phyloP scores from a whole-genome alignment of 768 basidiomycete genomes.

The Boletus subcaerulescens region DNA sequence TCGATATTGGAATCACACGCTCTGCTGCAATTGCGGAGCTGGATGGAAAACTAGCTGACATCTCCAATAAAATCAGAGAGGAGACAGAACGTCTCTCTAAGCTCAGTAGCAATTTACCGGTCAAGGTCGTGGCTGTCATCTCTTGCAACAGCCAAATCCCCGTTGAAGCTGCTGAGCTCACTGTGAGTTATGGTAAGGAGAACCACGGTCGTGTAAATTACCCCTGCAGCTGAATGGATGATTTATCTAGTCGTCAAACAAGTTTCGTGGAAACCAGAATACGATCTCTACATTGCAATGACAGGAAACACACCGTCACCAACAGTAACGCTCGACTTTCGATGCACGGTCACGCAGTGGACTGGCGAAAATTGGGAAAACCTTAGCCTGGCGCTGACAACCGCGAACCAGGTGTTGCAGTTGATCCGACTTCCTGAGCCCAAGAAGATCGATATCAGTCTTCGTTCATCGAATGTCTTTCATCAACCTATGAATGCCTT shows the following conservation, averaged over 20 bases:
- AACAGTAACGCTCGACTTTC: slow-evolving; percentile 24
- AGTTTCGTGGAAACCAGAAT: slow-evolving; percentile 20
- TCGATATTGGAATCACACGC: slow-evolving; percentile 19
- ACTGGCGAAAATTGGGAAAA: slow-evolving; percentile 33
- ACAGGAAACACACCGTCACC: slow-evolving; percentile 10
- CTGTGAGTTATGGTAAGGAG: slow-evolving; percentile 17
- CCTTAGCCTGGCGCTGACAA: slow-evolving; percentile 24
- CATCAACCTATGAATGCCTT: background rate
- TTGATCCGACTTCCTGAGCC: slow-evolving; percentile 23
- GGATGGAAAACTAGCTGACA: slow-evolving; percentile 10
- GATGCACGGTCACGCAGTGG: slow-evolving; percentile 27
- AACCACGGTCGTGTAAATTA: background rate
- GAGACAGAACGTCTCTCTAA: slow-evolving; percentile 9
- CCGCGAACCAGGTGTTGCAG: slow-evolving; percentile 18
- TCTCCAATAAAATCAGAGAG: slow-evolving; percentile 9
- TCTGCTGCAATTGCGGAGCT: slow-evolving; percentile 15
- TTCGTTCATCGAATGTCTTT: background rate
- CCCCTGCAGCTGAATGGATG: background rate
- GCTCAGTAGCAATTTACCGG: background rate
- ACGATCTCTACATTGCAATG: slow-evolving; percentile 17
- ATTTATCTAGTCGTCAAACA: slow-evolving; percentile 8
- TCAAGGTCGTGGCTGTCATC: slow-evolving; percentile 10
- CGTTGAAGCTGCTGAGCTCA: slow-evolving; percentile 13
- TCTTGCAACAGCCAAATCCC: background rate
- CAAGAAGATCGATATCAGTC: slow-evolving; percentile 15